Percentiles rank a stretch among this genome's conserved stretches.
Evolutionary conservation across 352 stramenopile species (phyloP).

Genomic region (Aphanomyces invadans): DNA sequence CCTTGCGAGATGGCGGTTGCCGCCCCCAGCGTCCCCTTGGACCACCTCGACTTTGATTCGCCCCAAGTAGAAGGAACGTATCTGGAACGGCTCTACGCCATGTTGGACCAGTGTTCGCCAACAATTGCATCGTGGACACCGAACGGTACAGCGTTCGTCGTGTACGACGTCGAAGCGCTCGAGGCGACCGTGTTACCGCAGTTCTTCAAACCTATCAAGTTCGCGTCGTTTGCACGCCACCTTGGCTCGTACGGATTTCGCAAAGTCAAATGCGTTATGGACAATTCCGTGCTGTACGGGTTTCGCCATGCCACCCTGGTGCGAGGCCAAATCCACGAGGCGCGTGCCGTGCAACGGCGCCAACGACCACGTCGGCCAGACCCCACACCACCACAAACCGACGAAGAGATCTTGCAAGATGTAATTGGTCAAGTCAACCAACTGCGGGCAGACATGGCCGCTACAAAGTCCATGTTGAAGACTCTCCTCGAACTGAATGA

Average conservation of each 20-base stretch:
- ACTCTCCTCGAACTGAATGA: background rate
- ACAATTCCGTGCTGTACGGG: background rate
- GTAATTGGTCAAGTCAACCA: background rate
- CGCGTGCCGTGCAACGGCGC: background rate
- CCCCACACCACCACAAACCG: background rate
- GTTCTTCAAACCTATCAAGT: conserved; percentile 17
- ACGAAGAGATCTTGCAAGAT: background rate
- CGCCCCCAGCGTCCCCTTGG: background rate
- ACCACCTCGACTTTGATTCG: background rate
- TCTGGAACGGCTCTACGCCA: conserved; percentile 1
- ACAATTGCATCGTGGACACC: background rate
- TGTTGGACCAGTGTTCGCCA: background rate
- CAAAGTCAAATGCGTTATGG: background rate
- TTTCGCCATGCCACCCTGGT: background rate
- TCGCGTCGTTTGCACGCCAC: background rate
- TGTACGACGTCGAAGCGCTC: background rate
- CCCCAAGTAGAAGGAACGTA: background rate
- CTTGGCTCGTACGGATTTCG: conserved; percentile 11
- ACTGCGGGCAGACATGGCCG: background rate
- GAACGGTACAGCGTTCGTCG: conserved; percentile 5
- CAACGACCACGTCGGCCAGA: background rate
- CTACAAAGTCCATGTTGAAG: background rate
- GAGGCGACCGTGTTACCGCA: conserved; percentile 3
- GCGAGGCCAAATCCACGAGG: background rate
- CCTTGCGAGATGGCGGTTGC: background rate